Percentiles rank a stretch among this genome's conserved stretches.
Evolutionary conservation across 1,139 yeast species (phyloP).

Genomic region (Yamadazyma blattariae): DNA sequence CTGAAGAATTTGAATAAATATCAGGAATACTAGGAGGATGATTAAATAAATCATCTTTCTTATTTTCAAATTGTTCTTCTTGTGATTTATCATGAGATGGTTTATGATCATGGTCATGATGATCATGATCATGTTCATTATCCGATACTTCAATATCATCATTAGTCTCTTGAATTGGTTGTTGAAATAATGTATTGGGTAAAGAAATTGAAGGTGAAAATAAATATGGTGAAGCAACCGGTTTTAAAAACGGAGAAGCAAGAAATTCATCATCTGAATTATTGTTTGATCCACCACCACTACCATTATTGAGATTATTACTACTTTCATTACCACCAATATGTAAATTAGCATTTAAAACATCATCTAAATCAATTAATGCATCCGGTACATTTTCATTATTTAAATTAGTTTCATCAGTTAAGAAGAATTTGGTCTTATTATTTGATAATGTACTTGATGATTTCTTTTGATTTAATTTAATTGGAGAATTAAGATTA

Average conservation of each 20-base stretch:
- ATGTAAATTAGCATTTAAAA: conserved; percentile 41
- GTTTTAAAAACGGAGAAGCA: conserved; percentile 33
- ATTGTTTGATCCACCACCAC: conserved; percentile 9
- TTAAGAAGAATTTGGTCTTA: conserved; percentile 23
- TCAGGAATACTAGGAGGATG: conserved; percentile 24
- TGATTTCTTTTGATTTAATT: conserved; percentile 22
- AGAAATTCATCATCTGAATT: conserved; percentile 34
- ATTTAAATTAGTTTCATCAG: conserved; percentile 31
- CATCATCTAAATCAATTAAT: conserved; percentile 60
- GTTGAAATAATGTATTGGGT: conserved; percentile 25
- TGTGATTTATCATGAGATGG: conserved; percentile 4
- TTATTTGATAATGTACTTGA: conserved; percentile 12
- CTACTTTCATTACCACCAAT: conserved; percentile 20
- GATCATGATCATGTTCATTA: conserved; percentile 1
- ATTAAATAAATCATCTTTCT: conserved; percentile 21
- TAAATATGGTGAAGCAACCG: conserved; percentile 19
- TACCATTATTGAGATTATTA: conserved; percentile 13
- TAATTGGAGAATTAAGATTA: conserved; percentile 35
- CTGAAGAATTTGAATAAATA: conserved; percentile 29
- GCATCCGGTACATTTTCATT: conserved; percentile 55
- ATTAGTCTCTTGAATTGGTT: conserved; percentile 32
- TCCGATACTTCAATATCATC: conserved; percentile 24
- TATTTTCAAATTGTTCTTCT: conserved; percentile 15
- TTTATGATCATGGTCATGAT: not conserved
- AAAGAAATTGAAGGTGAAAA: conserved; percentile 26